Evolutionary conservation across 2,329 filamentous ascomycete species (phyloP).

Genomic region (Aspergillus uvarum): DNA sequence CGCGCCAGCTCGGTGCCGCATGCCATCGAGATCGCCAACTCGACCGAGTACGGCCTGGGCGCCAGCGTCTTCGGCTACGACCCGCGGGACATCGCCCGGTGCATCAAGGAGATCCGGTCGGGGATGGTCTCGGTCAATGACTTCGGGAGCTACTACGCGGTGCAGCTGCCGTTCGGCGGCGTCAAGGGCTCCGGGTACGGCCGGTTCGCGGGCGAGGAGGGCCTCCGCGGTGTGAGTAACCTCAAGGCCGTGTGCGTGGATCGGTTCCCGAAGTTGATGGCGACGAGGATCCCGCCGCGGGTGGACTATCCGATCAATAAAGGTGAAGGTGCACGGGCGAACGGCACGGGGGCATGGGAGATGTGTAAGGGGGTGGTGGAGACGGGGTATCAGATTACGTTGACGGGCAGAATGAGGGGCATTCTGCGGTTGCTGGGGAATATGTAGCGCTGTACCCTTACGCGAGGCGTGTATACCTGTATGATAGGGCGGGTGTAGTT

Average conservation of each 20-base stretch:
- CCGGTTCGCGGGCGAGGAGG: slow-evolving; percentile 87
- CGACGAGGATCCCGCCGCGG: slow-evolving; percentile 76
- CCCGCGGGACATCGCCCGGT: slow-evolving; percentile 59
- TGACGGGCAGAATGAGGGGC: slow-evolving; percentile 42
- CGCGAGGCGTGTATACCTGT: neutral
- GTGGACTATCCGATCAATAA: slow-evolving; percentile 78
- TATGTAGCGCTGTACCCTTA: slow-evolving; percentile 26
- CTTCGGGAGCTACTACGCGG: slow-evolving; percentile 89
- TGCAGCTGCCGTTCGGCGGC: slow-evolving; percentile 91
- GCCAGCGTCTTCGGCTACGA: slow-evolving; percentile 81
- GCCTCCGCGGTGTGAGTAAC: slow-evolving; percentile 80
- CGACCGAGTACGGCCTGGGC: slow-evolving; percentile 80
- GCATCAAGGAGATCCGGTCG: slow-evolving; percentile 69
- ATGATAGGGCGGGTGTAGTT: neutral
- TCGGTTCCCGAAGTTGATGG: slow-evolving; percentile 54
- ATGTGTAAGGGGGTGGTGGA: slow-evolving; percentile 48
- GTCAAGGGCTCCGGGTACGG: slow-evolving; percentile 89
- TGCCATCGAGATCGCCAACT: slow-evolving; percentile 78
- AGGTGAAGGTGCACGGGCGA: slow-evolving; percentile 50
- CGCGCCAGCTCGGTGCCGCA: slow-evolving; percentile 64
- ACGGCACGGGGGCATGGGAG: slow-evolving; percentile 64
- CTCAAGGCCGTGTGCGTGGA: slow-evolving; percentile 83
- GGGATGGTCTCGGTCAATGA: slow-evolving; percentile 97
- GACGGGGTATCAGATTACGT: slow-evolving; percentile 47
- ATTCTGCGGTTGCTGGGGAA: slow-evolving; percentile 40